phyloP scores from a whole-genome alignment of 805 yeast species.

The Starmerella riodocensis region DNA sequence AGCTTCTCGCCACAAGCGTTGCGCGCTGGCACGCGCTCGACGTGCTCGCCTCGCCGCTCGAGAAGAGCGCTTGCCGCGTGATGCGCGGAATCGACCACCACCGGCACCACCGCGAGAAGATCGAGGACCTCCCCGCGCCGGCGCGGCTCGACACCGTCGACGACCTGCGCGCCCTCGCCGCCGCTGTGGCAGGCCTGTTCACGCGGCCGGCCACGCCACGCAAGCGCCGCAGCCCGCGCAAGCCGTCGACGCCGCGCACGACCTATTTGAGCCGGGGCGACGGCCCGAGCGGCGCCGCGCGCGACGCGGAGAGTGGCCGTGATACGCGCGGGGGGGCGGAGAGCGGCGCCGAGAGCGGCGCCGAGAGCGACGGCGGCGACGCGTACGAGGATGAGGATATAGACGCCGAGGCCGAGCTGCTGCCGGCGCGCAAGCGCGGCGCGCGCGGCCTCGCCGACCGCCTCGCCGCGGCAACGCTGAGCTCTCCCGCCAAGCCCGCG shows the following conservation, averaged over 20 bases:
- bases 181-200: neutral
- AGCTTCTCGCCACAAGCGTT: conserved; percentile 3
- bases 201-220: neutral
- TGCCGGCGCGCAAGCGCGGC: too few relatives aligned
- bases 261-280: neutral
- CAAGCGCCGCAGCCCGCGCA: neutral
- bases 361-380: neutral
- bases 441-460: neutral
- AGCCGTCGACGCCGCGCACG: neutral
- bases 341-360: neutral
- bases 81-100: conserved; percentile 5
- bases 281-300: neutral
- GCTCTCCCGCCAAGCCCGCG: neutral
- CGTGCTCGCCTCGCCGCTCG: neutral
- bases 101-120: conserved; percentile 1
- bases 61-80: conserved; percentile 1
- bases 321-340: too few relatives aligned
- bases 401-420: neutral
- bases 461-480: neutral
- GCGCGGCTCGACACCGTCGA: neutral
- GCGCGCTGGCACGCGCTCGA: conserved; percentile 4
- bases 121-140: neutral
- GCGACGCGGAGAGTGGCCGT: neutral
- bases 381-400: neutral
- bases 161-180: neutral